phyloP scores from a whole-genome alignment of 208 protist species.

The Trichomonas vaginalis region DNA sequence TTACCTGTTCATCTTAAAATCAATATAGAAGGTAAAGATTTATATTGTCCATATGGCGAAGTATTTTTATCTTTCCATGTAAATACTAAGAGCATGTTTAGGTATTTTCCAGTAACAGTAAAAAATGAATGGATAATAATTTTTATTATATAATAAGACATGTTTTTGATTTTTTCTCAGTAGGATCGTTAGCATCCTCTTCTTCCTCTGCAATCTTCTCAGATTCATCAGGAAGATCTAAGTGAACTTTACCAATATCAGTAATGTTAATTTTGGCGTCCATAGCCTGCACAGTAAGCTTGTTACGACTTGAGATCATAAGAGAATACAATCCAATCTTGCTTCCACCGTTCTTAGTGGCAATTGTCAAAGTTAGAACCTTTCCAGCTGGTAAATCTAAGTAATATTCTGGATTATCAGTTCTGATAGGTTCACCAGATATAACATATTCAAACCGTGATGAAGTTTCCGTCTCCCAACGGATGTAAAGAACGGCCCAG shows the following conservation, averaged over 20 bases:
- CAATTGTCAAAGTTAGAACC: background rate
- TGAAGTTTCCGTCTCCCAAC: background rate
- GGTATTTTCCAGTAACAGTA: no score
- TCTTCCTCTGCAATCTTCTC: background rate
- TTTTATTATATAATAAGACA: background rate
- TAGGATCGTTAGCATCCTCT: background rate
- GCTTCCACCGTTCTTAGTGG: background rate
- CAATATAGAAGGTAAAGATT: no score
- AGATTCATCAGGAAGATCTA: background rate
- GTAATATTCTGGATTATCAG: background rate
- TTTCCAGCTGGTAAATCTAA: background rate
- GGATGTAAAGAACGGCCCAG: background rate
- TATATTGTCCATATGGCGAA: no score
- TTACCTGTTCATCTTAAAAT: no score
- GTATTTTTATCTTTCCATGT: no score
- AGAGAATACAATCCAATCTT: background rate
- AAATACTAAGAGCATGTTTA: no score
- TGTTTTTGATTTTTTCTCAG: background rate
- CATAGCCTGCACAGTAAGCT: background rate
- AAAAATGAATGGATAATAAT: no score
- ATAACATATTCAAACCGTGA: background rate
- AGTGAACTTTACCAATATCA: background rate
- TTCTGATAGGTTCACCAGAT: background rate
- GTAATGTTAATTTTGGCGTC: background rate
- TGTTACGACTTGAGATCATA: background rate